Evolutionary conservation across 176 grass and related monocot genomes (phyloP).

Genomic region (Triticum timopheevii): DNA sequence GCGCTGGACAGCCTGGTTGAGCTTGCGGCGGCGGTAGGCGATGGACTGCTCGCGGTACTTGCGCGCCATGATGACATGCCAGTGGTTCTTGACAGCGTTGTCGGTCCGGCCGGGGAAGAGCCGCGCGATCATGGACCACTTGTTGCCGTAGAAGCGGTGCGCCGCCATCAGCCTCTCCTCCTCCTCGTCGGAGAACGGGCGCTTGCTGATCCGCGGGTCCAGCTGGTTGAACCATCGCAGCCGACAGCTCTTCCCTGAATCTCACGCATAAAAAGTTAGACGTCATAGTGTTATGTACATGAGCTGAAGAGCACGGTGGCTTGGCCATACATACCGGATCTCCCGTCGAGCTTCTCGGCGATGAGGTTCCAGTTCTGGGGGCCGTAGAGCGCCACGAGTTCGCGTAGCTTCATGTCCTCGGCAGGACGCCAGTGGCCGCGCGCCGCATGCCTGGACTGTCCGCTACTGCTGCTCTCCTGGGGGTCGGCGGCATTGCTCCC

Average conservation of each 20-base stretch:
- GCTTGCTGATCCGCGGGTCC: slow-evolving; percentile 82
- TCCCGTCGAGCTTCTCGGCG: slow-evolving; percentile 81
- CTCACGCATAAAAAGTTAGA: neutral
- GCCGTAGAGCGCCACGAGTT: slow-evolving; percentile 77
- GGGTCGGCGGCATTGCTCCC: slow-evolving; percentile 26
- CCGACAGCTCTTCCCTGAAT: slow-evolving; percentile 89
- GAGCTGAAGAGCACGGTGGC: neutral
- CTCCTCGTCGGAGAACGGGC: slow-evolving; percentile 76
- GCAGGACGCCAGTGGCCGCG: slow-evolving; percentile 89
- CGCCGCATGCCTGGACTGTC: slow-evolving; percentile 61
- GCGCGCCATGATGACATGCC: slow-evolving; percentile 96
- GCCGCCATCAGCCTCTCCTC: slow-evolving; percentile 87
- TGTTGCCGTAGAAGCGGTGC: slow-evolving; percentile 88
- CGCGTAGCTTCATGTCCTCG: slow-evolving; percentile 85
- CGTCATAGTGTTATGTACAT: neutral
- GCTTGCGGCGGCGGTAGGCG: slow-evolving; percentile 76
- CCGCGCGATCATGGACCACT: slow-evolving; percentile 90
- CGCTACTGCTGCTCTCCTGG: slow-evolving; percentile 59
- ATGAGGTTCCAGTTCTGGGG: slow-evolving; percentile 99
- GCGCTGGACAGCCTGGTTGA: slow-evolving; percentile 66
- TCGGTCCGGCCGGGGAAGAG: slow-evolving; percentile 93
- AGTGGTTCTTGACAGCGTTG: slow-evolving; percentile 97
- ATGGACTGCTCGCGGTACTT: slow-evolving; percentile 85
- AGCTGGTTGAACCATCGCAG: slow-evolving; percentile 97
- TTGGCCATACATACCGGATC: slow-evolving; percentile 60